A percentile compares a stretch with the other conserved stretches of the same genome.
These are phyloP conservation scores for Ceratocystis destructans DNA, from an alignment of 2,329 filamentous ascomycete species.

Conservation along the genomic window DNA sequence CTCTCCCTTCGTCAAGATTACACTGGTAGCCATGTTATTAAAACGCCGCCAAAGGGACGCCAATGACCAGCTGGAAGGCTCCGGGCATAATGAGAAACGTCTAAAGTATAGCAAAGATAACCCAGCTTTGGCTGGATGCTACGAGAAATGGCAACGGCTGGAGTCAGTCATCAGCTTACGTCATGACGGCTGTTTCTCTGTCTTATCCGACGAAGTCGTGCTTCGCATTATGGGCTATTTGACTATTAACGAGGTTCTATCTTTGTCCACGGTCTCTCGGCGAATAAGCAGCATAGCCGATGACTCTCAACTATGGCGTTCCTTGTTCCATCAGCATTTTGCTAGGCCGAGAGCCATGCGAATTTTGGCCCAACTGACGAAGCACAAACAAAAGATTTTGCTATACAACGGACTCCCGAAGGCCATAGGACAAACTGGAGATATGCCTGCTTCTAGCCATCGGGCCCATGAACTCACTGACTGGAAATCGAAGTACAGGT, in stretches of 20 bases:
- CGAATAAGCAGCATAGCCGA: constrained; percentile 59
- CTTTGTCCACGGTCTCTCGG: constrained; percentile 51
- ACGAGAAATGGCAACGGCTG: not conserved
- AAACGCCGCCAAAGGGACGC: not conserved
- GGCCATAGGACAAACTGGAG: not conserved
- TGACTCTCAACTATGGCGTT: constrained; percentile 85
- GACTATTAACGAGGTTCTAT: constrained; percentile 53
- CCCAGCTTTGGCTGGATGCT: not conserved
- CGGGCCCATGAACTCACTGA: constrained; percentile 28
- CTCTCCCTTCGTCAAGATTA: not conserved
- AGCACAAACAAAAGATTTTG: not conserved
- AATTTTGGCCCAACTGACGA: not conserved
- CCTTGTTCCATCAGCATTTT: constrained; percentile 42
- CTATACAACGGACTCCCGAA: not conserved
- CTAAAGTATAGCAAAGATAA: not conserved
- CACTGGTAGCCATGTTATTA: not conserved
- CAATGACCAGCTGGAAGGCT: not conserved
- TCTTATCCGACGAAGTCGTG: constrained; percentile 74
- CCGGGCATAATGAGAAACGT: not conserved
- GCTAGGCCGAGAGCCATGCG: not conserved
- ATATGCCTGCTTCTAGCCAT: not conserved
- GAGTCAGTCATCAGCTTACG: not conserved
- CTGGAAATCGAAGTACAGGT: constrained; percentile 81
- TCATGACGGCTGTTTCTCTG: constrained; percentile 40
- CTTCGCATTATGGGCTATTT: constrained; percentile 70